A percentile compares a stretch with the other conserved stretches of the same genome.
phyloP scores from a whole-genome alignment of 352 stramenopile species.

The Phytophthora citricola region DNA sequence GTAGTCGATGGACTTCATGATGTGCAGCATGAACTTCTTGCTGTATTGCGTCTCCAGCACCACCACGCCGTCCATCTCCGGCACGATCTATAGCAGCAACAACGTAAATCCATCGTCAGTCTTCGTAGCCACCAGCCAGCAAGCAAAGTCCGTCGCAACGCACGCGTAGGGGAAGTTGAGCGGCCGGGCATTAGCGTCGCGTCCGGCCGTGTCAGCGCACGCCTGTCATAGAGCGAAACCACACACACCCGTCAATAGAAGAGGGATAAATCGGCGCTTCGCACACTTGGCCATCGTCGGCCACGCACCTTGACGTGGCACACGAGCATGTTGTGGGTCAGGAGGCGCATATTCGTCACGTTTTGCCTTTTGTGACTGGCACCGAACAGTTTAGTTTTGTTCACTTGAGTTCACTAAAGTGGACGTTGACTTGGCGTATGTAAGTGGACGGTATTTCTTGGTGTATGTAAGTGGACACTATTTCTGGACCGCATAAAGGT shows the following conservation, averaged over 20 bases:
- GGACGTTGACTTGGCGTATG: slow-evolving; percentile 16
- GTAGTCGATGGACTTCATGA: slow-evolving; percentile 90
- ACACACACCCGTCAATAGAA: slow-evolving; percentile 5
- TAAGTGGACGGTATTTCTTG: slow-evolving; percentile 22
- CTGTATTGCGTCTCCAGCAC: slow-evolving; percentile 82
- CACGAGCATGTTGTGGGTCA: slow-evolving; percentile 90
- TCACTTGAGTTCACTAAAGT: slow-evolving; percentile 11
- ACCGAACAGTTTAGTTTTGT: not conserved
- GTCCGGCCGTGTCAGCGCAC: slow-evolving; percentile 76
- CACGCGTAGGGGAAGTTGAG: slow-evolving; percentile 86
- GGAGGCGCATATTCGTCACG: slow-evolving; percentile 67
- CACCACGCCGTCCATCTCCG: slow-evolving; percentile 79
- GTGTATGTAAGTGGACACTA: too few relatives aligned
- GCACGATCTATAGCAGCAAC: slow-evolving; percentile 60
- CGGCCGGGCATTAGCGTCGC: slow-evolving; percentile 59
- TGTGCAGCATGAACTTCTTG: slow-evolving; percentile 88
- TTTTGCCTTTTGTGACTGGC: not conserved
- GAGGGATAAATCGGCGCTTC: not conserved
- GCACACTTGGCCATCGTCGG: not conserved
- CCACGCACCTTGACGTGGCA: slow-evolving; percentile 80
- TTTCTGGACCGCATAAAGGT: too few relatives aligned
- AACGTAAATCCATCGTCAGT: slow-evolving; percentile 1
- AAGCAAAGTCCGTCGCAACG: not conserved
- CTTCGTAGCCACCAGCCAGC: not conserved
- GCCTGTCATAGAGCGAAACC: slow-evolving; percentile 39